phyloP scores from a whole-genome alignment of 2,329 filamentous ascomycete genomes.

The Talaromyces marneffei region DNA sequence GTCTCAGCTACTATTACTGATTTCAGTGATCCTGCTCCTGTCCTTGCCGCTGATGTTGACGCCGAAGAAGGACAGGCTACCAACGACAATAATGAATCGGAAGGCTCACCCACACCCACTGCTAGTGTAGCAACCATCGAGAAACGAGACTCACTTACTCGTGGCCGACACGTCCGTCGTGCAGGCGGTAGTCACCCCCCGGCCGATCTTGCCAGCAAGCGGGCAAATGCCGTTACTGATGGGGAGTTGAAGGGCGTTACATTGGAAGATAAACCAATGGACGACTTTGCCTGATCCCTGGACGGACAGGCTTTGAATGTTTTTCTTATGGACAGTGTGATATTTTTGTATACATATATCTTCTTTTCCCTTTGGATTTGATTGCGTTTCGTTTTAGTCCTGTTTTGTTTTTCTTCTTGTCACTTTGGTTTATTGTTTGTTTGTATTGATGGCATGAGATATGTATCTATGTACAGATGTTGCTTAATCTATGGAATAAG shows the following conservation, averaged over 20 bases:
- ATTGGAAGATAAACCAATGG: slow-evolving; percentile 71
- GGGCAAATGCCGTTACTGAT: slow-evolving; percentile 33
- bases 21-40: not conserved
- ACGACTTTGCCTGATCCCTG: slow-evolving; percentile 48
- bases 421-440: slow-evolving; percentile 2
- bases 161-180: slow-evolving; percentile 47
- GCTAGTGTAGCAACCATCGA: slow-evolving; percentile 40
- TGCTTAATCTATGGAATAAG: not conserved
- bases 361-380: not conserved
- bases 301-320: not conserved
- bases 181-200: slow-evolving; percentile 43
- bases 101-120: slow-evolving; percentile 31
- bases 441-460: slow-evolving; percentile 7
- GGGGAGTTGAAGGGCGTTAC: slow-evolving; percentile 52
- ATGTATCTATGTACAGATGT: slow-evolving; percentile 14
- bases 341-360: slow-evolving; percentile 12
- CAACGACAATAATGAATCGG: slow-evolving; percentile 22
- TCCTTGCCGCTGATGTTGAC: slow-evolving; percentile 20
- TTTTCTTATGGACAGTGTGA: not conserved
- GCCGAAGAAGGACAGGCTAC: slow-evolving; percentile 19
- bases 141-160: slow-evolving; percentile 61
- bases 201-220: slow-evolving; percentile 28
- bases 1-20: slow-evolving; percentile 14
- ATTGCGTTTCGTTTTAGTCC: not conserved
- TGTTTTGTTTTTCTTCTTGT: not conserved